phyloP scores from a whole-genome alignment of 2,329 filamentous ascomycete species.

The Cylindrodendrum hubeiense region DNA sequence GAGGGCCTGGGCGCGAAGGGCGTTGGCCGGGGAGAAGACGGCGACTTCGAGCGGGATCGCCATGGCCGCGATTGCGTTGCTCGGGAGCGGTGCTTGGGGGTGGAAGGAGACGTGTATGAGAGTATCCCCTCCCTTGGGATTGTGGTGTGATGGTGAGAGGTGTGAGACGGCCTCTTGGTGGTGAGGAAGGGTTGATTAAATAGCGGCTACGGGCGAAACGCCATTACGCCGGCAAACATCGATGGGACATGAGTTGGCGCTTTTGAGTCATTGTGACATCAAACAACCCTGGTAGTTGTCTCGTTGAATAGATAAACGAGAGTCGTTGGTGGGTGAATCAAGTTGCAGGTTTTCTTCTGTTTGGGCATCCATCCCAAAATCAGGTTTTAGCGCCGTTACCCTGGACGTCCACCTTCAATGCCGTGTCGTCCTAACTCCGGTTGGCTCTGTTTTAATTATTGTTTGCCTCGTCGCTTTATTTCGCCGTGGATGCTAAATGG shows the following conservation, averaged over 20 bases:
- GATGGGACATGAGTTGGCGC: not conserved
- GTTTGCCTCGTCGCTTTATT: not conserved
- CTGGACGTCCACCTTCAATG: not conserved
- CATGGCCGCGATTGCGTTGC: not conserved
- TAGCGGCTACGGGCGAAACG: not conserved
- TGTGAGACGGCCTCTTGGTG: not conserved
- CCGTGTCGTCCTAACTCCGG: not conserved
- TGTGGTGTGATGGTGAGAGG: not conserved
- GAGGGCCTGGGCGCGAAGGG: conserved; percentile 53
- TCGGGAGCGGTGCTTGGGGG: not conserved
- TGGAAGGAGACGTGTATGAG: not conserved
- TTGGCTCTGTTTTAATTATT: not conserved
- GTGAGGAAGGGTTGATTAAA: not conserved
- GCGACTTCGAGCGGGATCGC: conserved; percentile 62
- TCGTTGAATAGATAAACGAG: not conserved
- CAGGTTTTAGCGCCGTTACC: not conserved
- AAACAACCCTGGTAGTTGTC: not conserved
- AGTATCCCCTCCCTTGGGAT: not conserved
- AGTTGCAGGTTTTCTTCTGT: not conserved
- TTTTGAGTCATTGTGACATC: not conserved
- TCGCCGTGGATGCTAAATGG: not conserved
- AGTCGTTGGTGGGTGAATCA: not conserved
- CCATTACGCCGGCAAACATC: not conserved
- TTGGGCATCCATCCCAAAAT: not conserved
- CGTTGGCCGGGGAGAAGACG: conserved; percentile 61